Base-by-base conservation (phyloP, 164 flowering plant genomes). In the Stephania cephalantha region DNA sequence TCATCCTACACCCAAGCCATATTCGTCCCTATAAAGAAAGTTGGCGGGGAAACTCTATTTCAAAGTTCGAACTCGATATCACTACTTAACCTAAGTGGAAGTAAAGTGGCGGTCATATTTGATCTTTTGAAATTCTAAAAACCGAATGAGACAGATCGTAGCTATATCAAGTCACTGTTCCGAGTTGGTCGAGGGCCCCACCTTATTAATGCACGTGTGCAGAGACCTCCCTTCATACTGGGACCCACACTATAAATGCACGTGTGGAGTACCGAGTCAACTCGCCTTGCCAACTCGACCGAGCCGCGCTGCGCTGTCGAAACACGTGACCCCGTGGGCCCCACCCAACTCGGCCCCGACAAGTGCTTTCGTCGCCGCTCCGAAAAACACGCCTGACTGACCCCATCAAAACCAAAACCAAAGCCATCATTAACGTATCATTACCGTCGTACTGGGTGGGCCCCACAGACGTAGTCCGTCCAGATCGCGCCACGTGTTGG, bases 351-450 rank as follows among this genome's bases (percentile, higher is more conserved):
- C 75, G 75, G 61, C 75, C 20, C 75, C 75, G 75, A 73, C 75
- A 73, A 66, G 35, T 66, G 61, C 22, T 45, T 42, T 66, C 52
- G 69, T 66, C 52, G 69, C 75, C 42, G 75, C 75, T 64, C 75
- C 75, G 55, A 63, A 18, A 73, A 63, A 42, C 17, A 58, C 65
- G 65, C 31, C 42, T 4, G 42, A 35, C 42, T 4, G 42, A 35
- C 42, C 42, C 42, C 68, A 64, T 7, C 31, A 20, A 29, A 66
- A 25, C 44, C 42, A 29, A 50, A 50, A 66, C 42, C 68, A 22
- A 13, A 31, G 42, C 3, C 68, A 66, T 79, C 78, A 79, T 79
- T 73, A 79, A 71, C 73, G 25, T 22, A 79, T 76, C 73, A 76
- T 79, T 79, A 46, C 58, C 72, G 29, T 68, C 20, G 7, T 65